phyloP scores from a whole-genome alignment of 495 filamentous ascomycete genomes.

The Diplogelasinospora grovesii region DNA sequence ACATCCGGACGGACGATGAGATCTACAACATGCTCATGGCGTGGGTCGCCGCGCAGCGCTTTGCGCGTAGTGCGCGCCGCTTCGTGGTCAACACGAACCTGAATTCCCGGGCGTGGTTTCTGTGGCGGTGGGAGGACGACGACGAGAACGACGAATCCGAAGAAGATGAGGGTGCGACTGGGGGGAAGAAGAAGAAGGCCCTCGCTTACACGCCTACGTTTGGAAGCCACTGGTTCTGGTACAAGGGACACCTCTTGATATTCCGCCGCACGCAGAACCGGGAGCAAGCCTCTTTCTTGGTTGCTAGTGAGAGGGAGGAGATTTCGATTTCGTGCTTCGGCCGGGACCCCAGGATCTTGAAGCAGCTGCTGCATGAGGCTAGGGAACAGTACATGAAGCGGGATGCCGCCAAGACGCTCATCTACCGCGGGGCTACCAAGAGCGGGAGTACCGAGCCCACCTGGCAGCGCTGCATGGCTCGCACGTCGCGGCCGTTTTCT shows the following conservation, averaged over 20 bases:
- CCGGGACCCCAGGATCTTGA: slow-evolving; percentile 56
- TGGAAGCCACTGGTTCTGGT: slow-evolving; percentile 62
- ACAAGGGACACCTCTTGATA: slow-evolving; percentile 47
- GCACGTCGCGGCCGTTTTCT: slow-evolving; percentile 68
- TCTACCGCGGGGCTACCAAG: slow-evolving; percentile 51
- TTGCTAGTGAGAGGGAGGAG: slow-evolving; percentile 45
- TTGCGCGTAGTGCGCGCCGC: slow-evolving; percentile 48
- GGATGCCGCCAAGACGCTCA: slow-evolving; percentile 57
- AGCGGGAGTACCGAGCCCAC: slow-evolving; percentile 23
- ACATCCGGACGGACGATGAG: slow-evolving; percentile 61
- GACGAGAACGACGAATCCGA: slow-evolving; percentile 38
- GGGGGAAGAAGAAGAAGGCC: slow-evolving; percentile 47
- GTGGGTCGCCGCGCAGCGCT: slow-evolving; percentile 58
- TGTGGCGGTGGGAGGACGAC: slow-evolving; percentile 37
- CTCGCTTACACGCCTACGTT: slow-evolving; percentile 59
- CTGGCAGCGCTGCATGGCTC: slow-evolving; percentile 50
- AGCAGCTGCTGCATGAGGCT: slow-evolving; percentile 61
- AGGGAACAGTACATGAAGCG: slow-evolving; percentile 49
- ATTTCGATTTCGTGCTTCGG: slow-evolving; percentile 61
- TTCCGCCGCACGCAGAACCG: slow-evolving; percentile 43
- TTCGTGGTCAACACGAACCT: slow-evolving; percentile 58
- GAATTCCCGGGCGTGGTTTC: slow-evolving; percentile 41
- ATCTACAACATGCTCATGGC: slow-evolving; percentile 64
- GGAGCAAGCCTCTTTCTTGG: slow-evolving; percentile 20
- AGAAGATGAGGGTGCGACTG: slow-evolving; percentile 35